phyloP scores from a whole-genome alignment of 768 basidiomycete genomes.

The Ephemerocybe angulata region DNA sequence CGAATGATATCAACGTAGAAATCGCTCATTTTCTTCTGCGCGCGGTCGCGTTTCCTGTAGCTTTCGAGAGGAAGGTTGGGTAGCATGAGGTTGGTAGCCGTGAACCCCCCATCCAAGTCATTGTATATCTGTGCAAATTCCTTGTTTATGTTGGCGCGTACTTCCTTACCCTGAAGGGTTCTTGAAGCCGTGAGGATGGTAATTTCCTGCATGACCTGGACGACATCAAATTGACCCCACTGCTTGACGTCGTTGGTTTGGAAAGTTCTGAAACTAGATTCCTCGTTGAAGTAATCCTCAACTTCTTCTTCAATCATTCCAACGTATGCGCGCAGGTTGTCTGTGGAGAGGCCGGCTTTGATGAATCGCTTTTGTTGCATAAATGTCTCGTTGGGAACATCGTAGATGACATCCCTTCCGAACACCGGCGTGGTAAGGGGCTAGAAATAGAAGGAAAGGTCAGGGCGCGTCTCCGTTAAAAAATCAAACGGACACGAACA shows the following conservation, averaged over 20 bases:
- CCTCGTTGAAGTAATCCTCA: constrained; percentile 63
- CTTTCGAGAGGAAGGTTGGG: constrained; percentile 88
- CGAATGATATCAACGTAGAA: constrained; percentile 88
- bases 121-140: constrained; percentile 80
- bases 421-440: constrained; percentile 93
- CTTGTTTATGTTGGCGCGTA: constrained; percentile 74
- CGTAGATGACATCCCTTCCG: constrained; percentile 96
- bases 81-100: constrained; percentile 93
- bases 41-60: constrained; percentile 83
- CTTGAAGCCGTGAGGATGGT: constrained; percentile 93
- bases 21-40: constrained; percentile 89
- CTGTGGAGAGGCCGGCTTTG: constrained; percentile 90
- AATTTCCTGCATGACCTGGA: constrained; percentile 76
- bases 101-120: constrained; percentile 94
- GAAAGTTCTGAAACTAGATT: constrained; percentile 57
- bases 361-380: constrained; percentile 99
- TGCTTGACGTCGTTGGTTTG: constrained; percentile 65
- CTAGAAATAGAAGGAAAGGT: constrained; percentile 34
- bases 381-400: constrained; percentile 90
- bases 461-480: not conserved
- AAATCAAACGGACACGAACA: constrained; percentile 43
- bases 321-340: constrained; percentile 84
- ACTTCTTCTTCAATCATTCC: constrained; percentile 79
- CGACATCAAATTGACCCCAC: constrained; percentile 75
- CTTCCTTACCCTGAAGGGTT: constrained; percentile 91